phyloP scores from a whole-genome alignment of 2,329 filamentous ascomycete genomes.

The Alternaria postmessia region DNA sequence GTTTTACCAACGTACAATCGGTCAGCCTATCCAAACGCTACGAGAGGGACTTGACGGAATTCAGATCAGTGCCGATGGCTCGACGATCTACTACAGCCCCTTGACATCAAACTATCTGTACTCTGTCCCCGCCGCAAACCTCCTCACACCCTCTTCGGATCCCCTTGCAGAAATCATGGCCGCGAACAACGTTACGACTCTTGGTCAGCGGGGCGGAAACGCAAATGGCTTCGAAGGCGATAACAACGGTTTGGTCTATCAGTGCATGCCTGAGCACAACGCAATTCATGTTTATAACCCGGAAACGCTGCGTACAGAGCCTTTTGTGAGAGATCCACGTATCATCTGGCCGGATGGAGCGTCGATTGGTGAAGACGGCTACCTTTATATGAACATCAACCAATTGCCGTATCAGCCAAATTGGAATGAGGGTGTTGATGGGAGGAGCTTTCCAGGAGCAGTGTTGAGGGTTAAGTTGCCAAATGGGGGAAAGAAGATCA shows the following conservation, averaged over 20 bases:
- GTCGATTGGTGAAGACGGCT: constrained; percentile 38
- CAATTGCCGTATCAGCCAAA: constrained; percentile 59
- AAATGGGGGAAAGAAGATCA: constrained; percentile 50
- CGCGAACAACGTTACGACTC: constrained; percentile 56
- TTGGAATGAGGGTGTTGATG: constrained; percentile 58
- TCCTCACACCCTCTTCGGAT: constrained; percentile 52
- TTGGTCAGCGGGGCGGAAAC: constrained; percentile 58
- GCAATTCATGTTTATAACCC: constrained; percentile 53
- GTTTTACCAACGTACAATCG: constrained; percentile 50
- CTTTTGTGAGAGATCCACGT: constrained; percentile 57
- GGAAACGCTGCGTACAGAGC: constrained; percentile 53
- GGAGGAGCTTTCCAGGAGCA: constrained; percentile 54
- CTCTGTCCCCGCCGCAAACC: constrained; percentile 53
- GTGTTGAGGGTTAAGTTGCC: constrained; percentile 56
- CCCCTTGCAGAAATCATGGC: constrained; percentile 54
- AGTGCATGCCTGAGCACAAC: constrained; percentile 59
- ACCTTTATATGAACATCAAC: constrained; percentile 58
- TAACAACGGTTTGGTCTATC: constrained; percentile 58
- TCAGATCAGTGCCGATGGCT: constrained; percentile 57
- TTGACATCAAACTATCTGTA: constrained; percentile 56
- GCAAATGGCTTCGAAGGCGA: constrained; percentile 62
- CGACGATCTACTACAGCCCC: constrained; percentile 56
- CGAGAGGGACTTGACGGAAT: constrained; percentile 60
- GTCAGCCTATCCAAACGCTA: constrained; percentile 48
- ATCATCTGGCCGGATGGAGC: constrained; percentile 60